These are phyloP conservation scores for Mycena venus DNA, from an alignment of 768 basidiomycete genomes.

Conservation along the genomic window DNA sequence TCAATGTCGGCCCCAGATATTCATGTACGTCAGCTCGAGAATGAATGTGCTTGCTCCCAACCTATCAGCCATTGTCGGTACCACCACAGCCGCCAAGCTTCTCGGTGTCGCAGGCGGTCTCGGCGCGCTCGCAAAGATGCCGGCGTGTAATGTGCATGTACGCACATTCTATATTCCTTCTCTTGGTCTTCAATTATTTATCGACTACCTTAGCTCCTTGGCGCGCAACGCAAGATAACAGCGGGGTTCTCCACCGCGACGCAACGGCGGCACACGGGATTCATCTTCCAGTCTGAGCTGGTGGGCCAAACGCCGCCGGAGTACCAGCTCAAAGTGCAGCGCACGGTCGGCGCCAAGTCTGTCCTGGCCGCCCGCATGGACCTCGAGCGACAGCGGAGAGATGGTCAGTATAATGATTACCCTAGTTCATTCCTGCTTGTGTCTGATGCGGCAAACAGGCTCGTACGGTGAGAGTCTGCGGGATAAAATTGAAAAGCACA, in stretches of 20 bases:
- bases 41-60: conserved; percentile 99
- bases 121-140: conserved; percentile 91
- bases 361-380: conserved; percentile 95
- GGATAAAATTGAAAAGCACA: conserved; percentile 93
- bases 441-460: conserved; percentile 55
- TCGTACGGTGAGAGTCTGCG: conserved; percentile 85
- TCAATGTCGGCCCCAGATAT: conserved; percentile 90
- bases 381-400: conserved; percentile 83
- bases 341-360: conserved; percentile 93
- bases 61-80: conserved; percentile 97
- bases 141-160: conserved; percentile 95
- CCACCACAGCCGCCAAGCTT: conserved; percentile 97
- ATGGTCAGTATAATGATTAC: conserved; percentile 67
- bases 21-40: conserved; percentile 98
- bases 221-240: conserved; percentile 92
- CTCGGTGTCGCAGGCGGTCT: conserved; percentile 98
- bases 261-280: conserved; percentile 94
- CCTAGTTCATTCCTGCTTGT: not conserved
- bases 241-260: conserved; percentile 92
- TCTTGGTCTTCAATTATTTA: not conserved
- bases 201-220: conserved; percentile 75
- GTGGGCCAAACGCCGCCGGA: conserved; percentile 90
- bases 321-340: conserved; percentile 91
- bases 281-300: conserved; percentile 94
- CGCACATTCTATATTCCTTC: conserved; percentile 50